These are phyloP conservation scores for Chaetoceros muelleri DNA, from an alignment of 108 stramenopile species.

Conservation along the genomic window DNA sequence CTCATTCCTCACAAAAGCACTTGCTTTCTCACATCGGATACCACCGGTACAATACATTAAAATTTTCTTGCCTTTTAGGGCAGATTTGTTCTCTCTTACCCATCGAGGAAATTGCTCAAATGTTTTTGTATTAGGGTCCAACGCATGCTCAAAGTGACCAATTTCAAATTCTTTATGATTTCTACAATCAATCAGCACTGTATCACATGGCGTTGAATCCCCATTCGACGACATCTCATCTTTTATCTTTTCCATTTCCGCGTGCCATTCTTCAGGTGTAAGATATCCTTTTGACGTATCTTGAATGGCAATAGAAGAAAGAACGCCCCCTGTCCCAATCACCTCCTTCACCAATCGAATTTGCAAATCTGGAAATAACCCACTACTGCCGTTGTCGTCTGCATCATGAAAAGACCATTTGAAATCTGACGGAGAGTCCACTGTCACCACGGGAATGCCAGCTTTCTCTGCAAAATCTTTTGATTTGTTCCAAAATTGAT, in stretches of 20 bases:
- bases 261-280: slow-evolving; percentile 69
- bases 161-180: slow-evolving; percentile 77
- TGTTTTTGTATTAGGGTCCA: slow-evolving; percentile 42
- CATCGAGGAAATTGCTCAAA: slow-evolving; percentile 43
- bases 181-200: slow-evolving; percentile 67
- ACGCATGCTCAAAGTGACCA: slow-evolving; percentile 39
- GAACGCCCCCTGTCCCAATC: slow-evolving; percentile 62
- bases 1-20: slow-evolving; percentile 55
- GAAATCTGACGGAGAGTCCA: slow-evolving; percentile 44
- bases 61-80: slow-evolving; percentile 32
- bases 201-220: slow-evolving; percentile 19
- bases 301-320: slow-evolving; percentile 37
- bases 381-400: background rate
- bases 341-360: slow-evolving; percentile 75
- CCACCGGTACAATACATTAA: slow-evolving; percentile 95
- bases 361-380: slow-evolving; percentile 66
- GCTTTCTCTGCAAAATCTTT: slow-evolving; percentile 30
- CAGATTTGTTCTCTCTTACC: slow-evolving; percentile 27
- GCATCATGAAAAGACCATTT: slow-evolving; percentile 37
- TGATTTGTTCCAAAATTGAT: slow-evolving; percentile 35
- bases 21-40: slow-evolving; percentile 90
- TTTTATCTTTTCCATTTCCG: slow-evolving; percentile 26
- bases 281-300: slow-evolving; percentile 66
- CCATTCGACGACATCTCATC: slow-evolving; percentile 9
- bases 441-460: slow-evolving; percentile 18